Evolutionary conservation across 2,329 filamentous ascomycete genomes (phyloP), one percentile per base, ranked within the genome.

Genomic region (Magnaporthales sp.): DNA sequence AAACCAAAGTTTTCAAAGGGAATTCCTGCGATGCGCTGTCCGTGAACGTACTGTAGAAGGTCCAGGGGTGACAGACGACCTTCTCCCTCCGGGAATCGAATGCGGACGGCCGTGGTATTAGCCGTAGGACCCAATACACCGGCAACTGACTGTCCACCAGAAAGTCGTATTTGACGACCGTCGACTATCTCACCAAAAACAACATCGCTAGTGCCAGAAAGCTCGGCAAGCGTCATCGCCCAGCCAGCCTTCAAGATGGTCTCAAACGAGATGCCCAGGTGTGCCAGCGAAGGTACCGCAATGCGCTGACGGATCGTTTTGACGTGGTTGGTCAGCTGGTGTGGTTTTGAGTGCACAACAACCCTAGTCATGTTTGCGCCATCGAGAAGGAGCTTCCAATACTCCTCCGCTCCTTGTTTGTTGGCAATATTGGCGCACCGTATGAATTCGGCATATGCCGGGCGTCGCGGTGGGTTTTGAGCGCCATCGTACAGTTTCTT

Each of bases 241-340:
- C 86, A 88, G 0, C 84, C 84, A 0, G 83, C 80, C 72, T 86
- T 86, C 38, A 87, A 76, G 2, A 87, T 78, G 0, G 82, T 81
- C 67, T 84, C 81, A 51, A 83, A 82, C 0, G 78, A 77, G 67
- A 85, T 78, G 9, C 79, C 80, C 3, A 83, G 74, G 46, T 78
- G 79, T 8, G 77, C 70, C 4, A 82, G 72, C 10, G 79, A 77
- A 7, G 77, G 77, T 1, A 82, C 72, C 0, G 78, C 70, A 22
- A 81, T 76, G 24, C 76, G 77, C 66, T 80, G 76, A 3, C 72
- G 73, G 9, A 84, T 67, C 0, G 77, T 80, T 68, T 76, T 79
- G 66, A 77, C 75, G 62, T 76, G 77, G 15, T 73, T 74, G 8
- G 74, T 79, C 31, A 79, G 75, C 61, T 73, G 74, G 24, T 73